Evolutionary conservation across 2,329 filamentous ascomycete genomes (phyloP).

Genomic region (Pezicula neosporulosa): DNA sequence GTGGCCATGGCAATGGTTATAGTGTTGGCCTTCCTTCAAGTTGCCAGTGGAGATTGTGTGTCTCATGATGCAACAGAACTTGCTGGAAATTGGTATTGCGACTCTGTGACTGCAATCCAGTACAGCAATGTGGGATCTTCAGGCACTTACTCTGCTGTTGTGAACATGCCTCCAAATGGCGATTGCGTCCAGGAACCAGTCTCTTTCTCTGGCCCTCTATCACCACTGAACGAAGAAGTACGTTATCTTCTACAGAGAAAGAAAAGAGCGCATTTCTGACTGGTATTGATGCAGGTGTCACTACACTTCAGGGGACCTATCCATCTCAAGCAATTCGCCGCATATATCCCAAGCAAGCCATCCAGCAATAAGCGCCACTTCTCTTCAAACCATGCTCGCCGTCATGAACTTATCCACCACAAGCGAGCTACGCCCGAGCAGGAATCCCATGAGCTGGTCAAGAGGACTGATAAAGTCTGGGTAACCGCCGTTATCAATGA

Average conservation of each 20-base stretch:
- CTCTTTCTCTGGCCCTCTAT: slow-evolving; percentile 56
- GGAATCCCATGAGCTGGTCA: slow-evolving; percentile 10
- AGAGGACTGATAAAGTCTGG: slow-evolving; percentile 41
- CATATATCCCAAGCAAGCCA: slow-evolving; percentile 48
- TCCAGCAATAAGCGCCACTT: slow-evolving; percentile 33
- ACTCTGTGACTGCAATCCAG: slow-evolving; percentile 61
- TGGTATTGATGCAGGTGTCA: slow-evolving; percentile 51
- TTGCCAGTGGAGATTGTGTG: slow-evolving; percentile 26
- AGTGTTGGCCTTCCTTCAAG: background rate
- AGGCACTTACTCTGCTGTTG: slow-evolving; percentile 64
- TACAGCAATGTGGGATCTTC: slow-evolving; percentile 58
- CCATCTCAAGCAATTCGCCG: slow-evolving; percentile 63
- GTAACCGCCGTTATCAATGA: slow-evolving; percentile 59
- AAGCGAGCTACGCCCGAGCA: slow-evolving; percentile 30
- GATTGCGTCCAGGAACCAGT: slow-evolving; percentile 50
- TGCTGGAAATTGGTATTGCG: slow-evolving; percentile 63
- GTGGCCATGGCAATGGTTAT: too few relatives aligned
- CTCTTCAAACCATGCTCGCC: slow-evolving; percentile 30
- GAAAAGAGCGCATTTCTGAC: background rate
- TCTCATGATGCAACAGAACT: slow-evolving; percentile 26
- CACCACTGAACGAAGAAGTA: slow-evolving; percentile 70
- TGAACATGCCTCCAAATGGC: slow-evolving; percentile 51
- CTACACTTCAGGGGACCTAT: slow-evolving; percentile 71
- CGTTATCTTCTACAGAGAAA: slow-evolving; percentile 24
- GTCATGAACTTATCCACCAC: slow-evolving; percentile 47